These are phyloP conservation scores for Kodamaea kaohsiungensis DNA, from an alignment of 805 yeast genomes.

Conservation along the genomic window DNA sequence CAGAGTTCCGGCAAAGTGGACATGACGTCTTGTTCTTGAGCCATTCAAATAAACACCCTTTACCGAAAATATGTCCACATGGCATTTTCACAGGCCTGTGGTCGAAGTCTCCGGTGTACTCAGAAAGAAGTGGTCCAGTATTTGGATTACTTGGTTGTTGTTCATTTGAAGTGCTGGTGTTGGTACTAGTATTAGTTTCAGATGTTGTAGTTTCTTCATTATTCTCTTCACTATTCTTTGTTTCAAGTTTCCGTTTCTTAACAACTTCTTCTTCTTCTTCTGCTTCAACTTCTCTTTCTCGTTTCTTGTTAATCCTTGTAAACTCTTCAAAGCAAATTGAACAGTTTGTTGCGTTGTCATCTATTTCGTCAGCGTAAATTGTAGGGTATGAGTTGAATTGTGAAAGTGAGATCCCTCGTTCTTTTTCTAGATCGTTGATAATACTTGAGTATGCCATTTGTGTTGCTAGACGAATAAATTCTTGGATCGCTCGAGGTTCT, in stretches of 20 bases:
- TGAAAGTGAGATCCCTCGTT: constrained; percentile 54
- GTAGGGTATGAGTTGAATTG: constrained; percentile 53
- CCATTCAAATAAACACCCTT: constrained; percentile 85
- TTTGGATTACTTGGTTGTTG: background rate
- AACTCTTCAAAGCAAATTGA: constrained; percentile 50
- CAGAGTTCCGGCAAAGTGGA: constrained; percentile 76
- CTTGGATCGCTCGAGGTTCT: constrained; percentile 60
- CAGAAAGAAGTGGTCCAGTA: constrained; percentile 14
- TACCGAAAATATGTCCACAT: constrained; percentile 86
- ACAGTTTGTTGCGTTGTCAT: constrained; percentile 40
- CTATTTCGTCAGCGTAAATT: constrained; percentile 28
- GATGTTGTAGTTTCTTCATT: background rate
- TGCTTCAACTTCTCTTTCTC: background rate
- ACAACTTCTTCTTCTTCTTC: constrained; percentile 2
- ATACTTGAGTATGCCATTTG: constrained; percentile 68
- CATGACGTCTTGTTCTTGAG: constrained; percentile 70
- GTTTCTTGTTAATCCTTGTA: constrained; percentile 6
- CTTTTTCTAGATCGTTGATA: constrained; percentile 47
- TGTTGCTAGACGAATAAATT: constrained; percentile 65
- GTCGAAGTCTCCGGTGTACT: constrained; percentile 20
- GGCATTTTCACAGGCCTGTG: constrained; percentile 78
- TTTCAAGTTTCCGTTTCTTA: constrained; percentile 8
- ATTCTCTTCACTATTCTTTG: background rate
- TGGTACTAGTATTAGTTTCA: background rate
- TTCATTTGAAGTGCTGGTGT: constrained; percentile 1